These are phyloP conservation scores for Oidium heveae DNA, from an alignment of 2,329 filamentous ascomycete genomes.

Conservation along the genomic window DNA sequence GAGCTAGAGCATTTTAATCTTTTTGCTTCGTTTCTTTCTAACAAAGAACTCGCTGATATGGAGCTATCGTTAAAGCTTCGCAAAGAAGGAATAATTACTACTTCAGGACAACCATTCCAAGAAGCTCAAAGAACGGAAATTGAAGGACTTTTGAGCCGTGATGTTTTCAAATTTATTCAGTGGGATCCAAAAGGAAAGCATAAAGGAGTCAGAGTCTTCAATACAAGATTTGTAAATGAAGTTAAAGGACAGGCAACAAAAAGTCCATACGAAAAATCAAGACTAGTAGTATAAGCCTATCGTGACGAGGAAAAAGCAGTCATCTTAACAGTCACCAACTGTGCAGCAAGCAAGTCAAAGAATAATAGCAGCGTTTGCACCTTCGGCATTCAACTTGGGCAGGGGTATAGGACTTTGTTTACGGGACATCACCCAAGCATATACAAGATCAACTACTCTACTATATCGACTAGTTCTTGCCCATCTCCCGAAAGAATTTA, in stretches of 20 bases:
- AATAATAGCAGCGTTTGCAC: neutral
- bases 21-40: no score
- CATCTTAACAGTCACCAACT: constrained; percentile 3
- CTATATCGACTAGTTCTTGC: neutral
- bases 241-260: neutral
- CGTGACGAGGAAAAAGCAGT: constrained; percentile 2
- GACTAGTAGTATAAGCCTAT: constrained; percentile 1
- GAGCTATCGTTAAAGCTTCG: neutral
- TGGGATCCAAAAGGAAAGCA: neutral
- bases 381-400: neutral
- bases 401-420: neutral
- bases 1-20: no score
- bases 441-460: neutral
- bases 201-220: neutral
- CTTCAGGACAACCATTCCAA: neutral
- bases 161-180: no score
- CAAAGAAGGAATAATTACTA: neutral
- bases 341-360: constrained; percentile 2
- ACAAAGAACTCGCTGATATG: no score
- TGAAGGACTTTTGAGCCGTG: neutral
- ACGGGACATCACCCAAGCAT: constrained; percentile 1
- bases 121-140: neutral
- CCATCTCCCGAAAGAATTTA: neutral
- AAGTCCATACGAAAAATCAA: neutral
- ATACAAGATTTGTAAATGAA: neutral